Conservation (phyloP, 352 stramenopile genomes). For the Phytopythium chamaehyphon region DNA sequence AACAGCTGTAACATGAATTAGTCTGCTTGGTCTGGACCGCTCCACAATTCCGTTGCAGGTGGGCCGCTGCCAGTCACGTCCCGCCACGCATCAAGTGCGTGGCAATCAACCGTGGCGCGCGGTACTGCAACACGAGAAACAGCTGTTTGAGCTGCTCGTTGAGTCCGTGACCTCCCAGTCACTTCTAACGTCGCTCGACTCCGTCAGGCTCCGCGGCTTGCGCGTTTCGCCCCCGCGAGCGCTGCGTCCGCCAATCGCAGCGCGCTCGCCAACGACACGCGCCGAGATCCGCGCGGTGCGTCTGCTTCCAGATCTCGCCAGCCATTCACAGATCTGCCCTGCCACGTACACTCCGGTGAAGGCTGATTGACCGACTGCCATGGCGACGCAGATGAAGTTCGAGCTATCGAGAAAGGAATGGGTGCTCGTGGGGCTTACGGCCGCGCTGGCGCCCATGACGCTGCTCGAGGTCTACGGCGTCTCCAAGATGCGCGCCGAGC, state of each 20-base stretch:
- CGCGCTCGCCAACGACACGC: slow-evolving; percentile 3
- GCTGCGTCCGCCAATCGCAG: slow-evolving; percentile 1
- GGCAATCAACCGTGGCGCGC: no score
- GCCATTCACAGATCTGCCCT: neutral
- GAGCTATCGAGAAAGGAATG: slow-evolving; percentile 29
- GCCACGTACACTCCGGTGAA: neutral
- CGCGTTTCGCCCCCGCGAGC: neutral
- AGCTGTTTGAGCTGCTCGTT: no score
- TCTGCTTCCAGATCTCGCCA: neutral
- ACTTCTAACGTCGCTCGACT: no score
- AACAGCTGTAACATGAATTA: no score
- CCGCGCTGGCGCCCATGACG: slow-evolving; percentile 21
- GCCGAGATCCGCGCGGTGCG: neutral
- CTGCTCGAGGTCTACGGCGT: slow-evolving; percentile 26
- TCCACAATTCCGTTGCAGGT: no score
- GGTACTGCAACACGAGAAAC: no score
- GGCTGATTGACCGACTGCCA: slow-evolving; percentile 6
- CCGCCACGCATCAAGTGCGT: no score
- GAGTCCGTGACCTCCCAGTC: no score
- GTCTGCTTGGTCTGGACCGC: no score
- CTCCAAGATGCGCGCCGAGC: slow-evolving; percentile 21
- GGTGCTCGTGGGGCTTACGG: slow-evolving; percentile 25
- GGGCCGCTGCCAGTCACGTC: no score
- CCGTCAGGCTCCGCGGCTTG: no score
- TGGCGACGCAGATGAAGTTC: slow-evolving; percentile 34